Evolutionary conservation across 2,329 filamentous ascomycete species (phyloP).

Genomic region (Ceratocystis cacaofunesta): DNA sequence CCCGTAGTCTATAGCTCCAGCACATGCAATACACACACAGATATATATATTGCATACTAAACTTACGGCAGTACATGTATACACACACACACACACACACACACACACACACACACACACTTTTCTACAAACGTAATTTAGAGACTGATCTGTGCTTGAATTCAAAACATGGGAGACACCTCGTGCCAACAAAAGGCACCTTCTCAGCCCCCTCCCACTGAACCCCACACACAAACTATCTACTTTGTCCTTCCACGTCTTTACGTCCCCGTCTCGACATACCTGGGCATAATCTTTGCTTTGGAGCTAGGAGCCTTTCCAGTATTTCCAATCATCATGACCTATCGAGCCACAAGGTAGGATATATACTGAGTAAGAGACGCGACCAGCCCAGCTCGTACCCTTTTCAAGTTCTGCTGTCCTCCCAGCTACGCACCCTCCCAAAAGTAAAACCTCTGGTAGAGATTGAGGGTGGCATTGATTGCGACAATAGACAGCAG

Average conservation of each 20-base stretch:
- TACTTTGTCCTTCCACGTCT: slow-evolving; percentile 25
- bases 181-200: no score
- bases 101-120: not conserved
- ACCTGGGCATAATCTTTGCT: not conserved
- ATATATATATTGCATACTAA: not conserved
- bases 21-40: not conserved
- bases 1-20: not conserved
- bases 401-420: slow-evolving; percentile 15
- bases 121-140: slow-evolving; percentile 23
- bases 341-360: slow-evolving; percentile 16
- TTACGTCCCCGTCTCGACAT: slow-evolving; percentile 17
- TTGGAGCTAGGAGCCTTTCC: slow-evolving; percentile 8
- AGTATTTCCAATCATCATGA: not conserved
- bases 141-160: slow-evolving; percentile 25
- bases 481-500: slow-evolving; percentile 6
- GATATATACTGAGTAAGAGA: slow-evolving; percentile 24
- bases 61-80: not conserved
- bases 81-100: not conserved
- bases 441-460: slow-evolving; percentile 19
- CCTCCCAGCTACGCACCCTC: slow-evolving; percentile 9
- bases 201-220: slow-evolving; percentile 16
- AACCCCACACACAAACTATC: slow-evolving; percentile 23
- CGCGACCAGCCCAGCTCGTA: slow-evolving; percentile 36
- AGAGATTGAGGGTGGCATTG: slow-evolving; percentile 5
- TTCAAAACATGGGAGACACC: slow-evolving; percentile 20